Evolutionary conservation across 352 stramenopile genomes (phyloP), one percentile per base, ranked within the genome.

Genomic region (Pythium phragmitis): DNA sequence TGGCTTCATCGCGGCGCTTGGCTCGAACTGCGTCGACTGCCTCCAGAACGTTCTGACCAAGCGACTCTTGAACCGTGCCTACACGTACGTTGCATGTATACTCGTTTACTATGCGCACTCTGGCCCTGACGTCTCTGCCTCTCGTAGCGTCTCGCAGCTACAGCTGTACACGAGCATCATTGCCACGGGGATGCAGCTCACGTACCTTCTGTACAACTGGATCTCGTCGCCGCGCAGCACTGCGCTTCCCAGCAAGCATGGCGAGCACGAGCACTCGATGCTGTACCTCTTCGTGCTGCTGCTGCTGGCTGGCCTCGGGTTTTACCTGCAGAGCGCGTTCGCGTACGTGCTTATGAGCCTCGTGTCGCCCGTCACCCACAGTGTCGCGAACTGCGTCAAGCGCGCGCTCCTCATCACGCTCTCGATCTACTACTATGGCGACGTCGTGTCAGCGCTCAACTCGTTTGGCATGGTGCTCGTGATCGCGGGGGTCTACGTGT

Each of bases 21-120:
- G 85, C 54, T 94, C 89, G 39, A 97, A 97, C 69, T 97, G 87
- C 68, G 82, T 94, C 39, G 91, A 97, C 64, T 97, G 91, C 73
- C 86, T 97, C 39, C 91, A 97, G 65, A 97, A 97, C 65, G 91
- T 97, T 9, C 74, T 97, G 62, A 91, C 80, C 13, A 97, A 97
- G 73, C 80, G 84, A 41, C 72, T 97, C 39, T 77, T 97, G 28
- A 94, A 90, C 26, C 73, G 72, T 9, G 78, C 80, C 4, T 94
- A 92, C 73, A 82, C 79, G 85, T 94, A 82, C 56, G 75, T 50
- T 46, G 46, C 34, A 16, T 59, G 41, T 54, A 2, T 54, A 30
- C 26, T 39, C 34, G 11, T 39, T 39, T 9, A 39, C 11, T 9
- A 14, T 39, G 34, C 34, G 34, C 26, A 54, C 39, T 12, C 8